Conservation (phyloP, 2,329 filamentous ascomycete genomes). For the Talaromyces sp. region DNA sequence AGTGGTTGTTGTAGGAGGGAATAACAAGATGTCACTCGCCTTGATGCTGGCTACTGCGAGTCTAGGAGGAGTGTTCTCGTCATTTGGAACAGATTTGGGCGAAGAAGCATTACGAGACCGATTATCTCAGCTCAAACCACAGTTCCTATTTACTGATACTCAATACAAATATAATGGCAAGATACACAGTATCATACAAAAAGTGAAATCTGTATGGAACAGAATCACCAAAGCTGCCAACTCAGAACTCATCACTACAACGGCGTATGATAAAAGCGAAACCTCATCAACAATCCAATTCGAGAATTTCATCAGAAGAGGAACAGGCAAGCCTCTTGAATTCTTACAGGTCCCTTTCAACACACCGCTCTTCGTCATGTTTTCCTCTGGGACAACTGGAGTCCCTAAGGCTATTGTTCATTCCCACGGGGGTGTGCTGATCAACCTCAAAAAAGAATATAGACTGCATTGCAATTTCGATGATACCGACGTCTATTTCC, state of each 20-base stretch:
- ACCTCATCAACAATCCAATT: neutral
- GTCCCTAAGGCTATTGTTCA: conserved; percentile 48
- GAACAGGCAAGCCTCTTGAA: neutral
- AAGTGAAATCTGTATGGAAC: conserved; percentile 4
- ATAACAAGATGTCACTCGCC: neutral
- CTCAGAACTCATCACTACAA: conserved; percentile 1
- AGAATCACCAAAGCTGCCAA: neutral
- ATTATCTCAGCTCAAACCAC: neutral
- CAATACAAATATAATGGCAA: conserved; percentile 9
- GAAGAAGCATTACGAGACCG: conserved; percentile 5
- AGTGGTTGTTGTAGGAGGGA: neutral
- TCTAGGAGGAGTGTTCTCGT: neutral
- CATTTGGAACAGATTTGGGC: neutral
- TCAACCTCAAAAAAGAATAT: conserved; percentile 46
- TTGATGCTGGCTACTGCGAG: neutral
- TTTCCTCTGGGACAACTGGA: conserved; percentile 44
- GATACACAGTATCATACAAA: neutral
- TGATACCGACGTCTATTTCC: conserved; percentile 41
- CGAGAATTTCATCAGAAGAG: neutral
- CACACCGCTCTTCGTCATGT: conserved; percentile 45
- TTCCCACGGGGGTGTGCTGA: conserved; percentile 39
- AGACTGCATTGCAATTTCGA: conserved; percentile 44
- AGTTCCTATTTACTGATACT: neutral
- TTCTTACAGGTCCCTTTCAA: conserved; percentile 30
- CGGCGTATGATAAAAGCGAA: neutral